Conservation (phyloP, 1,284 basidiomycete species). For the Tilletia indica region DNA sequence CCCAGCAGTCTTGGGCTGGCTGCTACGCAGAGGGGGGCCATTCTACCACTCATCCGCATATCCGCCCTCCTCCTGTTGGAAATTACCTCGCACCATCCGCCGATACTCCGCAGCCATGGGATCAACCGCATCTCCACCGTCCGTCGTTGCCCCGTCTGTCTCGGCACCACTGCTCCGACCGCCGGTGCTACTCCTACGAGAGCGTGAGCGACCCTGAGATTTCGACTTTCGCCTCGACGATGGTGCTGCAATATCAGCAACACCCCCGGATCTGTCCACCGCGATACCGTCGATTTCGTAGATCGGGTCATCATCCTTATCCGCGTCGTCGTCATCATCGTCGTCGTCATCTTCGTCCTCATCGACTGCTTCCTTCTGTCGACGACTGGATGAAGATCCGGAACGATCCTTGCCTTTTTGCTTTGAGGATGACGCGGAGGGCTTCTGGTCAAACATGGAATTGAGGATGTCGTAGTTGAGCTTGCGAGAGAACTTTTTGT, state of each 20-base stretch:
- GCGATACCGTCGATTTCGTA: background rate
- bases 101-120: constrained; percentile 7
- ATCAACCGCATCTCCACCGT: constrained; percentile 1
- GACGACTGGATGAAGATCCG: background rate
- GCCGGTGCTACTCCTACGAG: constrained; percentile 10
- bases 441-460: constrained; percentile 34
- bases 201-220: background rate
- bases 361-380: background rate
- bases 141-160: constrained; percentile 2
- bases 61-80: background rate
- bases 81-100: background rate
- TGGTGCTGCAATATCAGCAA: too few species aligned
- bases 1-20: too few species aligned
- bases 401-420: background rate
- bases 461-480: constrained; percentile 55
- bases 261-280: too few species aligned
- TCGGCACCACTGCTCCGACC: constrained; percentile 4
- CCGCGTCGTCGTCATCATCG: background rate
- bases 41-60: constrained; percentile 10
- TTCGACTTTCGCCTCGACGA: background rate
- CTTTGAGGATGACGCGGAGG: background rate
- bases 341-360: background rate
- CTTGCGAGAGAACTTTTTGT: constrained; percentile 50
- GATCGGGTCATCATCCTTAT: background rate
- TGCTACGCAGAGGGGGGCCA: too few species aligned